phyloP scores from a whole-genome alignment of 148 eudicot genomes.

The Rhododendron molle region DNA sequence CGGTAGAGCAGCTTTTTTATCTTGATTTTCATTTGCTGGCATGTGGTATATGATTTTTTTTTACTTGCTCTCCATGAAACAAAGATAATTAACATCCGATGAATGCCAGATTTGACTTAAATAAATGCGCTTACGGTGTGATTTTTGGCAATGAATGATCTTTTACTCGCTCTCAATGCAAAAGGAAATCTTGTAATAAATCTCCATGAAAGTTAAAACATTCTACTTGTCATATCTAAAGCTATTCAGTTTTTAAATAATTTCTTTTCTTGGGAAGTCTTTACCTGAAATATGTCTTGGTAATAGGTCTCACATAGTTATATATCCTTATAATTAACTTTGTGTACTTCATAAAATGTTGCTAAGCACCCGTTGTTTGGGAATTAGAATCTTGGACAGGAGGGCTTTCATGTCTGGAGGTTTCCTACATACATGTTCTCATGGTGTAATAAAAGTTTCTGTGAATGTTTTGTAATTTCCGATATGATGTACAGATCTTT shows the following conservation, averaged over 20 bases:
- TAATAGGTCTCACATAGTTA: not conserved
- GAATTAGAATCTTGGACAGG: not conserved
- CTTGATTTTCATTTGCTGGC: conserved; percentile 84
- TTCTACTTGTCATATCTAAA: not conserved
- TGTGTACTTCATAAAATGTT: not conserved
- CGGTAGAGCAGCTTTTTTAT: conserved; percentile 47
- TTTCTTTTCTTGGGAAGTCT: not conserved
- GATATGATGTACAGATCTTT: not conserved
- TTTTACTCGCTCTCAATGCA: not conserved
- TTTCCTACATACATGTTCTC: not conserved
- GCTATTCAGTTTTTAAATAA: not conserved
- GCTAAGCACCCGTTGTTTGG: not conserved
- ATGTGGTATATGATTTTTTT: conserved; percentile 33
- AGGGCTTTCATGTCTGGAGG: not conserved
- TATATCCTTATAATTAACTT: not conserved
- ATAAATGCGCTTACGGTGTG: not conserved
- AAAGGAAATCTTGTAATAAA: not conserved
- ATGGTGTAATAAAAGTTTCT: not conserved
- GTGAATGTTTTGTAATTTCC: not conserved
- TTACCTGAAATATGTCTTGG: not conserved
- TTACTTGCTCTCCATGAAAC: not conserved
- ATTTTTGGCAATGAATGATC: not conserved
- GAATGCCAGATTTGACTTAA: not conserved
- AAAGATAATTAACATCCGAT: not conserved
- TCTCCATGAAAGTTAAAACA: not conserved